These are phyloP conservation scores for Coemansia sp. DNA, from an alignment of 192 early-diverging fungal genomes.

Conservation along the genomic window DNA sequence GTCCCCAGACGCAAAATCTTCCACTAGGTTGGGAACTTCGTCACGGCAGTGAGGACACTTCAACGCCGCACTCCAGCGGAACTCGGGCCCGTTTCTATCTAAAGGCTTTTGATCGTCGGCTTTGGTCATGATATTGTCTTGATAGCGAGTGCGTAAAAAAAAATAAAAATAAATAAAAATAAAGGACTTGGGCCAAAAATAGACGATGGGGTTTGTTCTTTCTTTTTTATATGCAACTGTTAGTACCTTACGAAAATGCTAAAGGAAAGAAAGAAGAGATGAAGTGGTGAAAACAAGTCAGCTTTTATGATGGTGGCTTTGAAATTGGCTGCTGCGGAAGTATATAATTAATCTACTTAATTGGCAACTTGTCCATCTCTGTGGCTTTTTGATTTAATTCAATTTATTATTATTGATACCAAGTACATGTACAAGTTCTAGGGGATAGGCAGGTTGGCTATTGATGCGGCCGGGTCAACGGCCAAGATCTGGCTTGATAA, in stretches of 20 bases:
- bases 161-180: neutral
- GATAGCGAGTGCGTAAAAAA: neutral
- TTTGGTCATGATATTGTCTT: neutral
- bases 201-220: neutral
- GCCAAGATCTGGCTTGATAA: slow-evolving; percentile 31
- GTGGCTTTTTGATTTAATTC: slow-evolving; percentile 6
- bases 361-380: neutral
- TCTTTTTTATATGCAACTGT: neutral
- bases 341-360: neutral
- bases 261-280: too few species aligned
- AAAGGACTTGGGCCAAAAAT: neutral
- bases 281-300: too few species aligned
- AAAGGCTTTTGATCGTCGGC: neutral
- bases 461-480: slow-evolving; percentile 14
- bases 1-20: slow-evolving; percentile 93
- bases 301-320: too few species aligned
- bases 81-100: neutral
- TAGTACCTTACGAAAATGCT: too few species aligned
- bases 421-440: neutral
- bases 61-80: slow-evolving; percentile 9
- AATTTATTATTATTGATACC: neutral
- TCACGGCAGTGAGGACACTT: slow-evolving; percentile 81
- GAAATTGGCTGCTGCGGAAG: too few species aligned
- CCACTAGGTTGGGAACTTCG: slow-evolving; percentile 86
- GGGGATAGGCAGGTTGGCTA: slow-evolving; percentile 27